Evolutionary conservation across 2,329 filamentous ascomycete genomes (phyloP), one percentile per base, ranked within the genome.

Genomic region (Beauveria scarabaeidicola): DNA sequence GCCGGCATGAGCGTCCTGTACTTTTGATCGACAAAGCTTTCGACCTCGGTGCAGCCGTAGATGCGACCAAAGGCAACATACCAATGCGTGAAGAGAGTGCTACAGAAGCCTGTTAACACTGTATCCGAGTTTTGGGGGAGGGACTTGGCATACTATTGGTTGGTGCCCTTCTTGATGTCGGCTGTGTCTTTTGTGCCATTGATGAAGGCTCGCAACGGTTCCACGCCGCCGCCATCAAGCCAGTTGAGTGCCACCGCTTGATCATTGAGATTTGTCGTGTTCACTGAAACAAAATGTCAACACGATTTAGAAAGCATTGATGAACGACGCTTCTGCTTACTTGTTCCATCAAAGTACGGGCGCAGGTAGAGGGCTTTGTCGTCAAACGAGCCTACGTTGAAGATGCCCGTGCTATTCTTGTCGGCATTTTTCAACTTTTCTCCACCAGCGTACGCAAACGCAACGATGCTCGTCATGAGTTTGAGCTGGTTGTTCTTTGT

Each of bases 261-360:
- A 47, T 67, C 66, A 25, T 70, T 69, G 11, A 68, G 50, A 43
- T 70, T 71, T 13, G 69, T 67, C 10, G 67, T 67, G 9, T 64
- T 63, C 27, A 60, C 65, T 65, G 9, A 36, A 5, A n/a, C 7
- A 11, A 8, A 10, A 9, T n/a, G 47, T 50, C 40, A 41, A 9
- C 29, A 50, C 32, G 13, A 6, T 36, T 36, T 2, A 36, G 32
- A 13, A 36, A 36, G 32, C 13, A 15, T 5, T 15, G 5, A 15
- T 6, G 4, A 13, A 15, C 32, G 32, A 36, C 32, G 13, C 32
- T 36, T 36, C 1, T 36, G 32, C 65, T 36, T 65, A 66, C 65
- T 67, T 19, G 67, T 64, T 25, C 70, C 70, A 52, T 72, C 67
- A 57, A 73, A 73, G 63, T 64, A 72, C 17, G 67, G 62, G 29